Evolutionary conservation across 2,329 filamentous ascomycete species (phyloP).

Genomic region (Ploettnerulaceae sp.): DNA sequence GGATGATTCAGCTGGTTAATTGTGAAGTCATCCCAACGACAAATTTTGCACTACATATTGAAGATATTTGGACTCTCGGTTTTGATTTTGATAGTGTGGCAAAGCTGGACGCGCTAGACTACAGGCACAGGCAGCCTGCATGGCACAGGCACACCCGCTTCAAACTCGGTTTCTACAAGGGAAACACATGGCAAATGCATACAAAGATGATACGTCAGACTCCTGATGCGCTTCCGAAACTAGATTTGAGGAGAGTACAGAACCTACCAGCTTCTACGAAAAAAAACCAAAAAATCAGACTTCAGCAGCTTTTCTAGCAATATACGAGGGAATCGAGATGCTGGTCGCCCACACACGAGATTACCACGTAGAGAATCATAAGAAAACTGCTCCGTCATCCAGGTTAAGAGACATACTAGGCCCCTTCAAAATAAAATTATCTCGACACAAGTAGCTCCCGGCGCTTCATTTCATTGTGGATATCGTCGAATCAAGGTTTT

Average conservation of each 20-base stretch:
- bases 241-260: not conserved
- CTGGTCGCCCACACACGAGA: slow-evolving; percentile 1
- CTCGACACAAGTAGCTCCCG: slow-evolving; percentile 3
- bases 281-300: not conserved
- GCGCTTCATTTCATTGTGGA: not conserved
- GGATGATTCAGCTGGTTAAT: not conserved
- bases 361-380: slow-evolving; percentile 1
- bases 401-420: not conserved
- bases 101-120: not conserved
- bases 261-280: not conserved
- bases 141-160: slow-evolving; percentile 10
- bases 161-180: slow-evolving; percentile 6
- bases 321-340: not conserved
- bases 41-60: not conserved
- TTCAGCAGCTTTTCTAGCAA: not conserved
- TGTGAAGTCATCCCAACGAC: not conserved
- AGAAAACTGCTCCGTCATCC: not conserved
- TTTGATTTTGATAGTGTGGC: not conserved
- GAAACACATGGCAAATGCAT: slow-evolving; percentile 15
- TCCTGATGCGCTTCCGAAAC: not conserved
- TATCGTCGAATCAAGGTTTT: slow-evolving; percentile 3
- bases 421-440: not conserved
- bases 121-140: not conserved
- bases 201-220: slow-evolving; percentile 7
- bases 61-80: not conserved